Evolutionary conservation across 2,329 filamentous ascomycete genomes (phyloP), one percentile per base, ranked within the genome.

Genomic region (Mycogone perniciosa): DNA sequence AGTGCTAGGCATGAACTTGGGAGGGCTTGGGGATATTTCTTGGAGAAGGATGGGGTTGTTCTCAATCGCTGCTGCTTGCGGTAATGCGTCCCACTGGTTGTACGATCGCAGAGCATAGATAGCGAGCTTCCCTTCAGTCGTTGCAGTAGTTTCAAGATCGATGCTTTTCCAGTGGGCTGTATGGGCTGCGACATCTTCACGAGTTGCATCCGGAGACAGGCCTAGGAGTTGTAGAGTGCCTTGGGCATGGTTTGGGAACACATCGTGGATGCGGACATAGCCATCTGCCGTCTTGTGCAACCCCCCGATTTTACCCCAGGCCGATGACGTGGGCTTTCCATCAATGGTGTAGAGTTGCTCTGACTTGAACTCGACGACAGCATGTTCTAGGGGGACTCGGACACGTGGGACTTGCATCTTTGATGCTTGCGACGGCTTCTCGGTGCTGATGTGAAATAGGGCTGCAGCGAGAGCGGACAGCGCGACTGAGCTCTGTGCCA

Each of bases 181-280:
- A 47, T 66, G 64, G 10, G 57, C 56, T 0, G 65, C 67, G 0
- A 78, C 69, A 1, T 72, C 68, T 1, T 65, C 58, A 38, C 70
- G 67, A 7, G 59, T 65, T 3, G 71, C 66, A 29, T 56, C 54
- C 0, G 9, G 3, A 0, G 60, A 42, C 5, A 77, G 59, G 0
- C 69, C 71, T 0, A 82, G 63, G 0, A 82, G 62, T 3, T 60
- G 52, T 3, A 76, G 61, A 0, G 72, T 69, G 3, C 71, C 74
- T 2, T 64, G 30, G 0, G 70, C 68, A 52, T 82, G 79, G 46
- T 80, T 71, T 0, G 71, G 67, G 50, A 82, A 81, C 0, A 61
- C 61, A 48, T 81, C 79, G 54, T 83, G 79, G 42, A 82, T 71
- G 2, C 78, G 71, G 2, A 82, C 71, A 45, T 76, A 66, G 1